Conservation (phyloP, 2,329 filamentous ascomycete genomes). For the Fusarium chlamydosporum region DNA sequence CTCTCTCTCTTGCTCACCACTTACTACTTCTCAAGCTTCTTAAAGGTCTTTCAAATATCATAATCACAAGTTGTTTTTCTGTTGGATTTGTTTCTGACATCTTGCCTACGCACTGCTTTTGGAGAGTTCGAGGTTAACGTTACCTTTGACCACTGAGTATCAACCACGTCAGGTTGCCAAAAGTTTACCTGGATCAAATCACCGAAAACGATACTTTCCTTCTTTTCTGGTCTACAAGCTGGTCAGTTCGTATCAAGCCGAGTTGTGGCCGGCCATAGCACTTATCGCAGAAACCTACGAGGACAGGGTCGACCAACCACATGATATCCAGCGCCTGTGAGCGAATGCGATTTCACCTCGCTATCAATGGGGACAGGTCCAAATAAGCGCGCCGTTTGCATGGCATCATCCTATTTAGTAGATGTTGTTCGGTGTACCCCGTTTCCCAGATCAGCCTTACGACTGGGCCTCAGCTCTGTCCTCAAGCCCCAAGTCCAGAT, state of each 20-base stretch:
- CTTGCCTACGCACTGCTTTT: no score
- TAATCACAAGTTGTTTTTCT: not conserved
- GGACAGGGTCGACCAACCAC: not conserved
- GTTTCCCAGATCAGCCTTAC: not conserved
- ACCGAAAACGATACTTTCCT: not conserved
- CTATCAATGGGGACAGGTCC: not conserved
- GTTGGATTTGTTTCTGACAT: not conserved
- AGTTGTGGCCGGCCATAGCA: not conserved
- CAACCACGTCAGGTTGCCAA: not conserved
- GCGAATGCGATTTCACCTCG: not conserved
- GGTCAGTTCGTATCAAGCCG: not conserved
- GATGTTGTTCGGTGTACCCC: not conserved
- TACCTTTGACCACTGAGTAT: no score
- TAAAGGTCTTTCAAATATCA: no score
- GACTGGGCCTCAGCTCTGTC: not conserved
- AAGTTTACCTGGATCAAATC: not conserved
- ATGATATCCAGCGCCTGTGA: not conserved
- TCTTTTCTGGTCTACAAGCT: no score
- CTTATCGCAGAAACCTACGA: not conserved
- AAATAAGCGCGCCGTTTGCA: not conserved
- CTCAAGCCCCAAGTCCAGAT: not conserved
- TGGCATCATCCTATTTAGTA: not conserved
- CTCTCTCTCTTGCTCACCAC: not conserved
- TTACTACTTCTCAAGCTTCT: no score
- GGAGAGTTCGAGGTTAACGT: not conserved